phyloP scores from a whole-genome alignment of 176 grass and related monocot genomes.

The Zoysia pacifica region DNA sequence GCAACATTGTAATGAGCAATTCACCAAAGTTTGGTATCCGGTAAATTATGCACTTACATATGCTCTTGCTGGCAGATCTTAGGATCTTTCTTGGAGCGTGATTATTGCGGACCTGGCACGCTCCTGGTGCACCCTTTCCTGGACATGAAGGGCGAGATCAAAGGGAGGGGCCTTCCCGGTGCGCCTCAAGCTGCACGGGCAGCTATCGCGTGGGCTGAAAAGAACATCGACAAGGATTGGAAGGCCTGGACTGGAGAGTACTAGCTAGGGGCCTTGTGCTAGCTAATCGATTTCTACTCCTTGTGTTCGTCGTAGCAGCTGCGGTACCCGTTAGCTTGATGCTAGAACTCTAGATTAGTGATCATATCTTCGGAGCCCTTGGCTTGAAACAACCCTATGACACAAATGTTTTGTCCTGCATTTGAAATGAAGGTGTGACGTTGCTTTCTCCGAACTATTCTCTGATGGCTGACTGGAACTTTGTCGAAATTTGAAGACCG shows the following conservation, averaged over 20 bases:
- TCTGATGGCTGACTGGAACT: not conserved
- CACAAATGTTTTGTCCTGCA: not conserved
- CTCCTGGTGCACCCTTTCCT: constrained; percentile 82
- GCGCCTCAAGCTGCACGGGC: constrained; percentile 72
- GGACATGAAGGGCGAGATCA: constrained; percentile 75
- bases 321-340: constrained; percentile 20
- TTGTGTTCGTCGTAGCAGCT: constrained; percentile 3
- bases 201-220: constrained; percentile 76
- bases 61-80: constrained; percentile 55
- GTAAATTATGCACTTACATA: not conserved
- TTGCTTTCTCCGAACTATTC: not conserved
- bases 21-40: not conserved
- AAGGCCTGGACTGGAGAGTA: constrained; percentile 74
- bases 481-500: not conserved
- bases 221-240: constrained; percentile 83
- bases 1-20: not conserved
- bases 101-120: constrained; percentile 83
- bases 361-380: constrained; percentile 1
- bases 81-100: constrained; percentile 51
- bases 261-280: not conserved
- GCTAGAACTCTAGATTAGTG: constrained; percentile 20
- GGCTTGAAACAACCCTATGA: not conserved
- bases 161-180: constrained; percentile 62
- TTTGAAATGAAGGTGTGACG: not conserved
- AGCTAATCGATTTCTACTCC: not conserved